Evolutionary conservation across 2,329 filamentous ascomycete genomes (phyloP), one percentile per base, ranked within the genome.

Genomic region (Aspergillus sergii): DNA sequence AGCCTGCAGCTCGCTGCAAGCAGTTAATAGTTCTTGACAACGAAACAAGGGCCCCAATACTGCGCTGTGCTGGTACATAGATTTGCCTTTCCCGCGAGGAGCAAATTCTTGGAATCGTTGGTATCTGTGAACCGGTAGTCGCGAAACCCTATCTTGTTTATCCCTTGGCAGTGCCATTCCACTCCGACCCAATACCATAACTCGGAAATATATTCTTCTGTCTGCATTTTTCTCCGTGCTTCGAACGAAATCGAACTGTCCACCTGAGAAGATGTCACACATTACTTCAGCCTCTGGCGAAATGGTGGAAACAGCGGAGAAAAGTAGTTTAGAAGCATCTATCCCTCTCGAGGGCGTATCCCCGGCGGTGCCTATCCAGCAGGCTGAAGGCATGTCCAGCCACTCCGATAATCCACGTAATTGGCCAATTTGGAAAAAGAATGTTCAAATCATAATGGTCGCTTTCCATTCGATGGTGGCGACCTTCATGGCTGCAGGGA

Each of bases 401-500:
- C 45, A 36, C 1, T 34, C 30, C 3, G 23, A 54, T 11, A 61
- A 66, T 19, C 72, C 72, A 5, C 65, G 53, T 1, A 72, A 70
- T 26, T 73, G 69, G 70, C 66, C 70, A 0, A 36, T 36, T 43
- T 69, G 68, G 70, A 73, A 73, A 65, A 73, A 86, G 77, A 73
- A 81, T 19, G 62, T 76, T 57, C 85, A 87, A 63, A 76, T 88
- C 2, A 59, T 82, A 11, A 79, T 86, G 62, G 82, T 88, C 11
- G 82, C 84, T 2, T 84, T 85, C 66, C 84, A 86, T 63, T 82
- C 83, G 23, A 82, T 83, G 74, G 85, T 85, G 78, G 78, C 80
- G 21, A 83, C 82, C 2, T 85, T 86, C 67, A 83, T 79, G 14
- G 83, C 84, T 1, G 79, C 83, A 0, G 75, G 80, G 3, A 85